phyloP scores from a whole-genome alignment of 2,329 filamentous ascomycete species.

The Phialemoniopsis sp. region DNA sequence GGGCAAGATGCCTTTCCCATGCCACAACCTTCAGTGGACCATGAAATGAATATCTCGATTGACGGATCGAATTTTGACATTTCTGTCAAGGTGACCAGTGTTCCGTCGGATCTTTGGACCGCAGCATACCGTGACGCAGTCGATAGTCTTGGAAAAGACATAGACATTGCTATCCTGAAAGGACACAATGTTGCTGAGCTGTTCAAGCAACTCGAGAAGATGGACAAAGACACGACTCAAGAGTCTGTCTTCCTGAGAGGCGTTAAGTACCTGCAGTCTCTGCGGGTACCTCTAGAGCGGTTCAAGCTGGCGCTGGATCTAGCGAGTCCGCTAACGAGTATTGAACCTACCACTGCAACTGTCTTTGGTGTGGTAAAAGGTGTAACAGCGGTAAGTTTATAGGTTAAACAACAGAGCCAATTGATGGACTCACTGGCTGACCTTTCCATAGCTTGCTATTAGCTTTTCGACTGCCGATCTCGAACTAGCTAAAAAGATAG shows the following conservation, averaged over 20 bases:
- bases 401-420: background rate
- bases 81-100: too few species aligned
- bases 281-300: background rate
- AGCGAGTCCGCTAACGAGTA: conserved; percentile 9
- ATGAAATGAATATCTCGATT: too few species aligned
- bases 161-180: conserved; percentile 17
- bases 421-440: background rate
- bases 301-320: conserved; percentile 11
- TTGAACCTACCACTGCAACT: conserved; percentile 16
- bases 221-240: conserved; percentile 12
- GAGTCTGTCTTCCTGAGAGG: conserved; percentile 15
- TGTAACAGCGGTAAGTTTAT: conserved; percentile 17
- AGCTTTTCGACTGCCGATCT: conserved; percentile 14
- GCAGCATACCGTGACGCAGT: conserved; percentile 20
- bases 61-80: too few species aligned
- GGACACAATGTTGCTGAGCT: conserved; percentile 16
- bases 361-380: conserved; percentile 17
- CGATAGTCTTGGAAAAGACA: conserved; percentile 15
- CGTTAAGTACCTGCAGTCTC: conserved; percentile 4
- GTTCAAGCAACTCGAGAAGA: conserved; percentile 17
- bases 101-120: conserved; percentile 16
- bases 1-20: too few species aligned
- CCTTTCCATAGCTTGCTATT: conserved; percentile 14
- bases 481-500: conserved; percentile 17
- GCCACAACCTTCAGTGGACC: too few species aligned